A percentile compares a stretch with the other conserved stretches of the same genome.
These are phyloP conservation scores for Colletotrichum graminicola DNA, from an alignment of 2,329 filamentous ascomycete species.

Conservation along the genomic window DNA sequence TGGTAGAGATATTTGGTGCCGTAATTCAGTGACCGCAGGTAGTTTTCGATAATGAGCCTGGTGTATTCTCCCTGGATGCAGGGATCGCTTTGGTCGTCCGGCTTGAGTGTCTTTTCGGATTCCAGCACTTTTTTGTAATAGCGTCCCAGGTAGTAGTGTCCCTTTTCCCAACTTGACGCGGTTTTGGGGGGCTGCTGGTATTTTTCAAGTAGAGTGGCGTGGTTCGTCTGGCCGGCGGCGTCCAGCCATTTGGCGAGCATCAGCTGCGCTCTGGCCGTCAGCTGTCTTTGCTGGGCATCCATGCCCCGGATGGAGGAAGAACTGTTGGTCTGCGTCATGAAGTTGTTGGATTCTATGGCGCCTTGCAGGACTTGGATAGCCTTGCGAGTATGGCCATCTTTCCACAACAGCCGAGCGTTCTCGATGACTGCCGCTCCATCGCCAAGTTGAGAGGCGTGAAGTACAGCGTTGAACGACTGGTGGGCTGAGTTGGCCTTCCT, in stretches of 20 bases:
- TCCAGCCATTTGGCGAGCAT: conserved; percentile 98
- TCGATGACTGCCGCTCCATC: conserved; percentile 93
- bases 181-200: conserved; percentile 86
- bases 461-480: conserved; percentile 92
- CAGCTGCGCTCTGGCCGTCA: conserved; percentile 84
- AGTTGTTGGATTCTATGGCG: conserved; percentile 85
- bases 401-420: conserved; percentile 92
- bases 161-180: conserved; percentile 87
- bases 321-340: conserved; percentile 65
- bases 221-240: conserved; percentile 91
- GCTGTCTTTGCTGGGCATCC: conserved; percentile 66
- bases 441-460: conserved; percentile 86
- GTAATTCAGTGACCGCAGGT: conserved; percentile 85
- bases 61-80: conserved; percentile 86
- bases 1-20: conserved; percentile 98
- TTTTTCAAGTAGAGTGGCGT: conserved; percentile 80
- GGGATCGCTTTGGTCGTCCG: conserved; percentile 80
- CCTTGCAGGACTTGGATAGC: conserved; percentile 92
- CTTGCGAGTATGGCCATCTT: conserved; percentile 91
- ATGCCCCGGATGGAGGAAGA: conserved; percentile 55
- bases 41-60: conserved; percentile 93
- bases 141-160: conserved; percentile 95
- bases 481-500: conserved; percentile 86
- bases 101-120: conserved; percentile 82
- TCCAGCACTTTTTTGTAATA: conserved; percentile 98